Base-by-base conservation (phyloP, 257 asterid species). In the Datura wrightii region DNA sequence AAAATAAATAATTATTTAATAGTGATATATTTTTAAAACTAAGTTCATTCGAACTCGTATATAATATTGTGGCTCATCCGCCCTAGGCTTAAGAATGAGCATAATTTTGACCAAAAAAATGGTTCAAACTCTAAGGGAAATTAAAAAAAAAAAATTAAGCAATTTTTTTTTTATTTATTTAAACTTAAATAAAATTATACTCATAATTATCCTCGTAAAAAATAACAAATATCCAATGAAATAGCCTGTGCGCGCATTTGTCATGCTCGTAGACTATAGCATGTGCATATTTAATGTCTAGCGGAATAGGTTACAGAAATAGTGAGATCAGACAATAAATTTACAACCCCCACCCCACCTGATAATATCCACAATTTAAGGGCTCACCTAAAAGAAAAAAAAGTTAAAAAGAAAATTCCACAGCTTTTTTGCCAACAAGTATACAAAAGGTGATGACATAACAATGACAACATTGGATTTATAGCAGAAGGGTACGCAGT, bases 381-480 rank as follows among this genome's bases (percentile, higher is more conserved):
- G 80, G n/a, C 4, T 72, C n/a, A 72, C 80, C 31, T 24, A 24
- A 24, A 24, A 24, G 4, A 70, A 16, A 37, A 7, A 18, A 44
- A 72, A 19, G 5, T 18, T 18, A 42, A 44, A 0, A 46, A n/a
- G 19, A 74, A 74, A 72, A 72, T 44, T 72, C 39, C 79, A 42
- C 7, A 42, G 14, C 79, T 46, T 72, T 72, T 44, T n/a, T 39
- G 4, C 80, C 58, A 46, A 74, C 59, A 46, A 46, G 80, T 46
- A 72, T 46, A 46, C 80, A 19, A 72, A 72, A 24, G 31, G 59
- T 24, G 59, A 46, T 74, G 80, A 74, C 59, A 46, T 74, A 74
- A 48, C 24, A 7, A 74, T 48, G 60, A 74, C 10, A 48, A 74
- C 13, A 74, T 74, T 9, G 41, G 60, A 74, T 48, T 74, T 74